Percentiles rank a stretch among this genome's conserved stretches.
Evolutionary conservation across 2,329 filamentous ascomycete species (phyloP).

Genomic region (Colletotrichum liriopes): DNA sequence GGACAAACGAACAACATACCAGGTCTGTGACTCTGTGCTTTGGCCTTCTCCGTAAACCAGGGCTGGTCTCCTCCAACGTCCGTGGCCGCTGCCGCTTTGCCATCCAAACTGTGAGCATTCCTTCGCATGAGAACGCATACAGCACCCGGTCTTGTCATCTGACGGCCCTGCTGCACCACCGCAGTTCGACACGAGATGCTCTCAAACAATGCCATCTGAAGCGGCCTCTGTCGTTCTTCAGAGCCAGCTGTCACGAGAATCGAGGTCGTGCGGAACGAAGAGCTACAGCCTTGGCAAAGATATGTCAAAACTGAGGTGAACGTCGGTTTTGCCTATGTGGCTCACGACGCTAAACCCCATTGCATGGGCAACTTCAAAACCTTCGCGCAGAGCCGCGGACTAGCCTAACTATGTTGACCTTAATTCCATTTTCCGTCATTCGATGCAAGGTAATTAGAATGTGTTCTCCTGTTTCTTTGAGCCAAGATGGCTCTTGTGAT

Average conservation of each 20-base stretch:
- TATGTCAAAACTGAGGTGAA: not conserved
- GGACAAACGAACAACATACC: not conserved
- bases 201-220: constrained; percentile 33
- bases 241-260: constrained; percentile 29
- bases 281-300: not conserved
- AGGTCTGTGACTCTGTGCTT: constrained; percentile 1
- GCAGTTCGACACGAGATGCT: constrained; percentile 35
- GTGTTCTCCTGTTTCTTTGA: not conserved
- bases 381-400: constrained; percentile 16
- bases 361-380: constrained; percentile 9
- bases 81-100: constrained; percentile 15
- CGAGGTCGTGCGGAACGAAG: constrained; percentile 13
- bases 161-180: constrained; percentile 20
- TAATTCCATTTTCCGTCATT: not conserved
- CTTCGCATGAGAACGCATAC: constrained; percentile 18
- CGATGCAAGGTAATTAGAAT: not conserved
- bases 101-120: constrained; percentile 22
- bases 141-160: constrained; percentile 37
- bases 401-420: not conserved
- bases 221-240: constrained; percentile 6
- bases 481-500: not conserved
- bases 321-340: constrained; percentile 28
- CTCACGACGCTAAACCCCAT: constrained; percentile 5
- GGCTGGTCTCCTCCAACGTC: constrained; percentile 11
- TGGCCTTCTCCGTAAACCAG: not conserved